Percentiles rank a stretch among this genome's conserved stretches.
These are phyloP conservation scores for Eimeria necatrix DNA, from an alignment of 169 alveolate genomes.

Conservation along the genomic window DNA sequence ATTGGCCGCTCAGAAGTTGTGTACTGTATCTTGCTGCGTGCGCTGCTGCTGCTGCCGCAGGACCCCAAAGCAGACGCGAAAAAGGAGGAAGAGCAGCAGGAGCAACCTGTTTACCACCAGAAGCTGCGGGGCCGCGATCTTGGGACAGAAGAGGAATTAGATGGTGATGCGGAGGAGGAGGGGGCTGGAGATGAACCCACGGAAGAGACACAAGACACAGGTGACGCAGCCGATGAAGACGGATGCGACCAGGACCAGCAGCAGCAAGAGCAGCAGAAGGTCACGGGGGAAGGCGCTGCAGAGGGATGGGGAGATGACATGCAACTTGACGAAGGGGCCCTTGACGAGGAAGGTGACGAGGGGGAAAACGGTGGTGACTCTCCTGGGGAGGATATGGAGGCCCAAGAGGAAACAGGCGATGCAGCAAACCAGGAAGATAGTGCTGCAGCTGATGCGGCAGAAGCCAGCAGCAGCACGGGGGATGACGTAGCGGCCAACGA, in stretches of 20 bases:
- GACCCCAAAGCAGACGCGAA: slow-evolving; percentile 13
- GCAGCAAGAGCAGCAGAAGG: slow-evolving; percentile 30
- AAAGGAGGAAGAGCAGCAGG: slow-evolving; percentile 36
- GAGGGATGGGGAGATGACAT: slow-evolving; percentile 53
- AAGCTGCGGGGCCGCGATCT: slow-evolving; percentile 25
- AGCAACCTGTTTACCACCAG: slow-evolving; percentile 34
- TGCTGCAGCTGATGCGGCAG: neutral
- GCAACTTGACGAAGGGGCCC: slow-evolving; percentile 34
- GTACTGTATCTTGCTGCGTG: neutral
- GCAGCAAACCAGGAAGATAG: slow-evolving; percentile 20
- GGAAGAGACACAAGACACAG: slow-evolving; percentile 42
- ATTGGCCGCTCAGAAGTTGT: too few species aligned
- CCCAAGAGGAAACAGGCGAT: slow-evolving; percentile 64
- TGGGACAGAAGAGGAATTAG: slow-evolving; percentile 31
- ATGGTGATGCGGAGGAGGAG: neutral
- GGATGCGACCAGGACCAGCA: slow-evolving; percentile 37
- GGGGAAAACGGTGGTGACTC: slow-evolving; percentile 8
- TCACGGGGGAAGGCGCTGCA: slow-evolving; percentile 22
- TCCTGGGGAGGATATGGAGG: neutral
- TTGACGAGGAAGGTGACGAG: slow-evolving; percentile 69
- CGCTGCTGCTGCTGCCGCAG: neutral
- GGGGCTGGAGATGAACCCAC: neutral
- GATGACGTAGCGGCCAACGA: slow-evolving; percentile 81
- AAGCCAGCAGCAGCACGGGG: neutral
- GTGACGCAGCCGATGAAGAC: slow-evolving; percentile 25